phyloP scores from a whole-genome alignment of 345 rosid genomes.

The Gossypium stocksii region DNA sequence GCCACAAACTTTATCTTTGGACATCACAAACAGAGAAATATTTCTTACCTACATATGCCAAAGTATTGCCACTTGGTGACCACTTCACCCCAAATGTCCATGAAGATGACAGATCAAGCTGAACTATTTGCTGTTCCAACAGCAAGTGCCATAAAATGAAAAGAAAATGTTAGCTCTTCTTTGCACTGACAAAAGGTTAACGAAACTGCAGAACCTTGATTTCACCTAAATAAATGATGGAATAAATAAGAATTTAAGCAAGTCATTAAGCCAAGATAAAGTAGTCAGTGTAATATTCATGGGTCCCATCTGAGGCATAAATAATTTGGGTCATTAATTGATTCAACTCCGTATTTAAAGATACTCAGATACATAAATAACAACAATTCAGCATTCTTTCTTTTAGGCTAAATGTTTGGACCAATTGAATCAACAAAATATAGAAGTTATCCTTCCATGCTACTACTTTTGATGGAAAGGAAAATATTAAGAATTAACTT shows the following conservation, averaged over 20 bases:
- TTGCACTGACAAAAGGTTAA: neutral
- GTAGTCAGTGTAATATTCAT: neutral
- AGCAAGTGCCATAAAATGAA: constrained; percentile 11
- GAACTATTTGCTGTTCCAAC: constrained; percentile 79
- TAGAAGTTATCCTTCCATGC: neutral
- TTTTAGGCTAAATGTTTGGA: constrained; percentile 2
- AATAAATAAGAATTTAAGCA: constrained; percentile 1
- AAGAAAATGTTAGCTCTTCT: neutral
- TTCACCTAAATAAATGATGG: neutral
- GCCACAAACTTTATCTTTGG: neutral
- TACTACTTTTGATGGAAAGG: neutral
- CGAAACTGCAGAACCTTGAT: constrained; percentile 6
- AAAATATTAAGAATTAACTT: neutral
- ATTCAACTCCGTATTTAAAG: neutral
- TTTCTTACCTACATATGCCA: constrained; percentile 93
- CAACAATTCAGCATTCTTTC: neutral
- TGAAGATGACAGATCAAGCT: constrained; percentile 96
- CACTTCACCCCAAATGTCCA: constrained; percentile 99
- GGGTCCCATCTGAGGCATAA: neutral
- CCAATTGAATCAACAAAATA: neutral
- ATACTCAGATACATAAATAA: neutral
- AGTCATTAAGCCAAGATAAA: neutral
- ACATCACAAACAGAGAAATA: constrained; percentile 21
- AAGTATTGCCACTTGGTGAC: constrained; percentile 97
- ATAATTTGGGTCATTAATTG: neutral